A percentile compares a stretch with the other conserved stretches of the same genome.
Conservation (phyloP, 2,329 filamentous ascomycete species). For the Pseudogymnoascus sp. region DNA sequence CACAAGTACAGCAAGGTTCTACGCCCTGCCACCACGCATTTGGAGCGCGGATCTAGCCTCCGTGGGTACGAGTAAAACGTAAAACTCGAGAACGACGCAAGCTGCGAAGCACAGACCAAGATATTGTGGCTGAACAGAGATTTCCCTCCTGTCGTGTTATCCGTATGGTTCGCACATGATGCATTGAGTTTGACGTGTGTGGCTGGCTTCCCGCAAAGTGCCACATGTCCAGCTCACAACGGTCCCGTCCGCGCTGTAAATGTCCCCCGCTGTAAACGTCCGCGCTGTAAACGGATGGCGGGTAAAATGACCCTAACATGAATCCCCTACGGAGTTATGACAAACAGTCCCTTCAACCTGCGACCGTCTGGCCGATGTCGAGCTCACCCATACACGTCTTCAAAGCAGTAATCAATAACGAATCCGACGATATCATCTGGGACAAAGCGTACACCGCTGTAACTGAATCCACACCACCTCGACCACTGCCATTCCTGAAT, state of each 20-base stretch:
- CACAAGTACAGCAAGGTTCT: not conserved
- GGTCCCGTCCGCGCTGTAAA: not conserved
- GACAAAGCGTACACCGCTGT: too few relatives aligned
- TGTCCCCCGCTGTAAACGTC: not conserved
- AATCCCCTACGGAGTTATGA: not conserved
- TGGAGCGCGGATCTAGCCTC: not conserved
- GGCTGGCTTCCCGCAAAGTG: not conserved
- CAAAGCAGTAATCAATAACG: too few relatives aligned
- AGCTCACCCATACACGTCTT: constrained; percentile 11
- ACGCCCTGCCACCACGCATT: not conserved
- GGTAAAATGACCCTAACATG: not conserved
- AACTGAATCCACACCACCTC: too few relatives aligned
- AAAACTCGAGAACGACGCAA: not conserved
- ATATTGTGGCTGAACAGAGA: not conserved
- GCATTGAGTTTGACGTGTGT: not conserved
- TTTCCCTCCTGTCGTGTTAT: too few relatives aligned
- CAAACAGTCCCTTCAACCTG: not conserved
- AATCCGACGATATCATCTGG: too few relatives aligned
- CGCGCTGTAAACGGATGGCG: not conserved
- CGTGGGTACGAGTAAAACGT: too few relatives aligned
- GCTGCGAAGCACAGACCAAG: not conserved
- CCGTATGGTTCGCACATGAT: too few relatives aligned
- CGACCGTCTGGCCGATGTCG: constrained; percentile 9
- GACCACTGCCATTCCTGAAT: too few relatives aligned
- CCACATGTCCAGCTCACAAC: constrained; percentile 1